Conservation (phyloP, 495 filamentous ascomycete genomes). For the Aspergillus sclerotiicarbonarius region DNA sequence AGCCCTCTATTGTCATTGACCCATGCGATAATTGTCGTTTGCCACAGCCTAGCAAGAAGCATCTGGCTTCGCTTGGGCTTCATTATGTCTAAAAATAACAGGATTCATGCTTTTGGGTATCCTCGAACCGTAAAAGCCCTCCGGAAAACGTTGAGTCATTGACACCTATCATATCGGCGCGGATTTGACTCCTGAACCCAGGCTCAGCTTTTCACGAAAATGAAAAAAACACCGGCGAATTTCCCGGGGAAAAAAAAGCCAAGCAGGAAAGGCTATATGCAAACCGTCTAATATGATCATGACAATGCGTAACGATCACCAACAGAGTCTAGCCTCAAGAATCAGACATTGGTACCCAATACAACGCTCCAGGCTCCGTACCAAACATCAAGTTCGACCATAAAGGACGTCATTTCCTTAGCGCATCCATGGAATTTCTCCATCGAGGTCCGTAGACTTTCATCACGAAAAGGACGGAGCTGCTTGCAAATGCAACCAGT, state of each 20-base stretch:
- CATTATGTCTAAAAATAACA: slow-evolving; percentile 13
- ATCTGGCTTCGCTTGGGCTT: neutral
- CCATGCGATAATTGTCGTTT: neutral
- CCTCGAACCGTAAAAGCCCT: neutral
- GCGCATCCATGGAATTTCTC: slow-evolving; percentile 66
- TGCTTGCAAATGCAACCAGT: slow-evolving; percentile 54
- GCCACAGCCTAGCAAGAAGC: neutral
- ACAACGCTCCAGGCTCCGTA: neutral
- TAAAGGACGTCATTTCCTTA: slow-evolving; percentile 22
- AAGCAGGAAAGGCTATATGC: neutral
- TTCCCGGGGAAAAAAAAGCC: neutral
- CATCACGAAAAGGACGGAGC: slow-evolving; percentile 63
- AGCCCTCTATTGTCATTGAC: no score
- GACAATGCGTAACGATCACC: neutral
- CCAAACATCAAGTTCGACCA: neutral
- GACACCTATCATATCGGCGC: neutral
- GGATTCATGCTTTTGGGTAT: slow-evolving; percentile 9
- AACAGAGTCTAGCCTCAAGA: neutral
- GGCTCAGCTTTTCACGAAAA: neutral
- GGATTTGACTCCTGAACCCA: neutral
- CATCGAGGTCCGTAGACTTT: slow-evolving; percentile 62
- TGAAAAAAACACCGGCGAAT: neutral
- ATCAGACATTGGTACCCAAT: neutral
- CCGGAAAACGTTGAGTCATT: neutral
- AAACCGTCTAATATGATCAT: neutral